Base-by-base conservation (phyloP, 148 eudicot species). In the Chenopodium quinoa region DNA sequence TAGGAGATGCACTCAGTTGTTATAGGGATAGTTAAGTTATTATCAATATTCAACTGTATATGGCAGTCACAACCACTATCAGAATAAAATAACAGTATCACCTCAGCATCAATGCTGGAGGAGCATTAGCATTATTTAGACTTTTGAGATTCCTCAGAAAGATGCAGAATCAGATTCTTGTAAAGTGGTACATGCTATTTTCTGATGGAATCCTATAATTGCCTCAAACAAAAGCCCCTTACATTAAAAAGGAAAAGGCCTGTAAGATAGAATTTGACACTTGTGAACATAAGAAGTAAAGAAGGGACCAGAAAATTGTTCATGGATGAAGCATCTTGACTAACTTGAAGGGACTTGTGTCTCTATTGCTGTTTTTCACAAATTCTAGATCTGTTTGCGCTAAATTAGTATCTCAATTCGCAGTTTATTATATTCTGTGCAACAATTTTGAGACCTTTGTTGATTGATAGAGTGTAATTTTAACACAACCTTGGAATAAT, bases 91-190 rank as follows among this genome's bases (percentile, higher is more conserved):
- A 62, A 2, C 73, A 44, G 31, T 74, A 74, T 75, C 48, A 32
- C 48, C 78, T 63, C 22, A 29, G 22, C 23, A 63, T 64, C n/a
- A 17, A 32, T 75, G 40, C 83, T 64, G 40, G 32, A 76, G 11
- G 23, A 76, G 11, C 60, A 56, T 46, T 52, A 34, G 78, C 56
- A 46, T 50, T 50, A 54, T 56, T 54, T 73, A 67, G 52, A 74
- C 56, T 12, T 47, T 69, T 62, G 71, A 31, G 72, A 72, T 71
- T 82, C 75, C 64, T 29, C 23, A 58, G 62, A 56, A 69, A 58
- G 58, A 47, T 70, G 58, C 71, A 69, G 76, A 82, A 82, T 75
- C 71, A 77, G 60, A 71, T 77, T 77, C 80, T 82, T 44, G 31
- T 22, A 46, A 29, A 71, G 40, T 71, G 66, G 63, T 27, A 71